Base-by-base conservation (phyloP, 2,329 filamentous ascomycete species). In the Pseudogymnoascus sp. region DNA sequence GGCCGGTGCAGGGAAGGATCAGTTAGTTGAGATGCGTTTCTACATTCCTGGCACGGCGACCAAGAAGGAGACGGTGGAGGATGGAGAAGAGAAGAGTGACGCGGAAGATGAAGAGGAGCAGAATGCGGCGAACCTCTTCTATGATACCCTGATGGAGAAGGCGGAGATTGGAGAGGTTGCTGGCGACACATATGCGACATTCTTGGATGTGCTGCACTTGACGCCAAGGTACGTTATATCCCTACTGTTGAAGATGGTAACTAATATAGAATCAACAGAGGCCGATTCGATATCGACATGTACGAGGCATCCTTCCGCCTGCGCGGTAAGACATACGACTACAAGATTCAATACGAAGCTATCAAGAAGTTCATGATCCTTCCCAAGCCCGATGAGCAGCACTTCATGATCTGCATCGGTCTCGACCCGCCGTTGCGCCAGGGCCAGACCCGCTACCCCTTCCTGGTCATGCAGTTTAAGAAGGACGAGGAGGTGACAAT, bases 291-390 rank as follows among this genome's bases (percentile, higher is more conserved):
- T 76, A 96, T 99, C 78, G 95, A 99, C 76, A 96, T 99, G 89
- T 99, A 99, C 83, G 95, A 97, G 77, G 88, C 87, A 15, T 97
- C 95, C 1, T 97, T 99, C 83, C 89, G 95, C 67, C 84, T 99
- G 66, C 93, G 95, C 68, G 95, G 95, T 72, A 99, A 99, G 80
- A 99, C 95, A 23, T 99, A 99, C 81, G 96, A 99, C 80, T 99
- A 99, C 86, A 99, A 99, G 84, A 97, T 99, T 68, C 92, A 97
- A 75, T 99, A 97, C 77, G 91, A 97, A 64, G 87, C 88, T 60
- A 92, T 97, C 78, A 99, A 99, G 82, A 97, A 97, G 76, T 97
- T 97, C 75, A 97, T 99, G 87, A 85, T 97, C 31, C 86, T 99
- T 5, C 95, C 95, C 59, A 99, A 99, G 79, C 95, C 95, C n/a